Evolutionary conservation across 805 yeast genomes (phyloP).

Genomic region (Kazachstania viticola): DNA sequence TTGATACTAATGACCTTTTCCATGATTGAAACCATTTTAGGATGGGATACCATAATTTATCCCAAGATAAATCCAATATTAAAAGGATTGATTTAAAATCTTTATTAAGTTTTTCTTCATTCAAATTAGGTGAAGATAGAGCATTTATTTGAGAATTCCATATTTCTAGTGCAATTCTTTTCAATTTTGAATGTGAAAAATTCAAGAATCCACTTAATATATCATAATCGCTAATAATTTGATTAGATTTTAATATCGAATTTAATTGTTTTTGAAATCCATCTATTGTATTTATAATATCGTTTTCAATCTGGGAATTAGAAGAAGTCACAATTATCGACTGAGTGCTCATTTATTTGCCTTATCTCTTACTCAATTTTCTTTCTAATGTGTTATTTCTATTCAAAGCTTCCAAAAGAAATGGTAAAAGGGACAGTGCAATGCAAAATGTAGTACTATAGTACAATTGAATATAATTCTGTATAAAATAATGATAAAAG

Average conservation of each 20-base stretch:
- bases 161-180: slow-evolving; percentile 6
- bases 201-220: slow-evolving; percentile 18
- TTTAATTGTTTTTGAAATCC: slow-evolving; percentile 15
- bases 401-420: too few relatives aligned
- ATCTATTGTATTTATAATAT: slow-evolving; percentile 10
- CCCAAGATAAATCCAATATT: slow-evolving; percentile 45
- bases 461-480: too few relatives aligned
- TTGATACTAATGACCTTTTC: slow-evolving; percentile 20
- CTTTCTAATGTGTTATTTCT: too few relatives aligned
- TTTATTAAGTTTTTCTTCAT: not conserved
- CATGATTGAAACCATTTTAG: slow-evolving; percentile 42
- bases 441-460: too few relatives aligned
- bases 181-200: slow-evolving; percentile 21
- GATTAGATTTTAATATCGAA: slow-evolving; percentile 15
- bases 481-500: too few relatives aligned
- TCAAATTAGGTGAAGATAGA: not conserved
- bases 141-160: too few relatives aligned
- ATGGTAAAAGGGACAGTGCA: too few relatives aligned
- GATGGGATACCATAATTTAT: slow-evolving; percentile 51
- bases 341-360: too few relatives aligned
- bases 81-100: slow-evolving; percentile 9
- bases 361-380: too few relatives aligned
- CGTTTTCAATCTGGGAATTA: too few relatives aligned
- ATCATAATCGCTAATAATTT: slow-evolving; percentile 20
- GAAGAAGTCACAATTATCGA: too few relatives aligned